phyloP scores from a whole-genome alignment of 225 moss, liverwort and hornwort species.

The Bryoerythrophyllum caledonicum region DNA sequence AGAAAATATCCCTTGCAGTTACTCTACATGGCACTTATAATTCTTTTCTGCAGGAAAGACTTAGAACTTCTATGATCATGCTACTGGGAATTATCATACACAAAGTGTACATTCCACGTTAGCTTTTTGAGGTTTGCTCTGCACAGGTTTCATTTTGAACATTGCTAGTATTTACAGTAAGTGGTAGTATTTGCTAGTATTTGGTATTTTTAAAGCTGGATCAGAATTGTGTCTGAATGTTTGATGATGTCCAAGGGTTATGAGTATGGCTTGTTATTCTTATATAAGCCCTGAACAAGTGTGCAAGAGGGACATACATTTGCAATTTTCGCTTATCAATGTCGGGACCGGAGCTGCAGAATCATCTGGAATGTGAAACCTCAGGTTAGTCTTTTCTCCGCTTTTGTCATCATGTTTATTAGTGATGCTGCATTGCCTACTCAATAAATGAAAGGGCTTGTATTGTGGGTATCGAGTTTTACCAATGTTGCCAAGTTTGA shows the following conservation, averaged over 20 bases:
- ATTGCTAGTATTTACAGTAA: too few species aligned
- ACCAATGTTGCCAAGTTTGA: conserved; percentile 91
- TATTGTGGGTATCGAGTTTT: neutral
- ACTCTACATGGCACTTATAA: conserved; percentile 93
- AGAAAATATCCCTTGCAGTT: conserved; percentile 45
- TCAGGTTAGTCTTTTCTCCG: conserved; percentile 51
- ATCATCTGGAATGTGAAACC: conserved; percentile 96
- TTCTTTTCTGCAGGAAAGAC: conserved; percentile 92
- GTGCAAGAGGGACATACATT: conserved; percentile 86
- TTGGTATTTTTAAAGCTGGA: neutral
- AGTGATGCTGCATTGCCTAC: neutral
- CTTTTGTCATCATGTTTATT: conserved; percentile 7
- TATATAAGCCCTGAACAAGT: conserved; percentile 21
- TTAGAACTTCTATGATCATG: conserved; percentile 58
- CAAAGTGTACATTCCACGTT: conserved; percentile 44
- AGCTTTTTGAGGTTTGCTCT: neutral
- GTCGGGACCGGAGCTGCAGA: conserved; percentile 90
- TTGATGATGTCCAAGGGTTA: neutral
- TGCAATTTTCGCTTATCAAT: conserved; percentile 90
- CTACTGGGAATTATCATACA: conserved; percentile 75
- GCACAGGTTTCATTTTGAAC: too few species aligned
- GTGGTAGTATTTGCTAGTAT: too few species aligned
- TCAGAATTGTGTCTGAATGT: neutral
- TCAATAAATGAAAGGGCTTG: neutral
- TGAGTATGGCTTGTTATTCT: neutral